Conservation (phyloP, 345 rosid species). For the Stellera chamaejasme region DNA sequence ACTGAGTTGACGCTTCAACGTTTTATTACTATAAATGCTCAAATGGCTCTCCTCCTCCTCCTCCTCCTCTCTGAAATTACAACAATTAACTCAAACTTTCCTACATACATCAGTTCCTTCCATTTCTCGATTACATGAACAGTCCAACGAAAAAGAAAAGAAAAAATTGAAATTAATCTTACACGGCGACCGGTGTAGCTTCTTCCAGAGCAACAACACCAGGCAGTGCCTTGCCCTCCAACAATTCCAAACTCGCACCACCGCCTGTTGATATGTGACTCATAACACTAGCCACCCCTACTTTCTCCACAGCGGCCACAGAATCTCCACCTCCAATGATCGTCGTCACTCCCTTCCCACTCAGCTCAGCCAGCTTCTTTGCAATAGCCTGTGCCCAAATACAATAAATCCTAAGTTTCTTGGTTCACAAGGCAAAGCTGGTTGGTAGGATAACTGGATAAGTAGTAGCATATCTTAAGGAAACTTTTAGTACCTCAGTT, state of each 20-base stretch:
- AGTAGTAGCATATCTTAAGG: background rate
- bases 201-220: constrained; percentile 82
- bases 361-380: constrained; percentile 85
- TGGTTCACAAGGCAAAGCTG: background rate
- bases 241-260: constrained; percentile 85
- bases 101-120: constrained; percentile 5
- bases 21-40: no score
- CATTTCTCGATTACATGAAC: constrained; percentile 8
- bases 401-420: background rate
- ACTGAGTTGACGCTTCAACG: no score
- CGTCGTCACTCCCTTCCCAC: constrained; percentile 74
- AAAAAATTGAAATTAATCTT: constrained; percentile 15
- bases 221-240: constrained; percentile 81
- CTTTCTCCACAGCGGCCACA: constrained; percentile 78
- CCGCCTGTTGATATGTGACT: constrained; percentile 93
- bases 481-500: constrained; percentile 46
- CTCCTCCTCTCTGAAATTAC: constrained; percentile 10
- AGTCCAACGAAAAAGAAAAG: no score
- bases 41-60: no score
- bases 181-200: constrained; percentile 41
- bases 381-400: constrained; percentile 54
- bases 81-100: constrained; percentile 12
- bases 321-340: constrained; percentile 91
- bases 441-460: no score
- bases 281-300: constrained; percentile 70